A percentile compares a stretch with the other conserved stretches of the same genome.
phyloP scores from a whole-genome alignment of 1,284 basidiomycete species.

The Pseudozyma hubeiensis region DNA sequence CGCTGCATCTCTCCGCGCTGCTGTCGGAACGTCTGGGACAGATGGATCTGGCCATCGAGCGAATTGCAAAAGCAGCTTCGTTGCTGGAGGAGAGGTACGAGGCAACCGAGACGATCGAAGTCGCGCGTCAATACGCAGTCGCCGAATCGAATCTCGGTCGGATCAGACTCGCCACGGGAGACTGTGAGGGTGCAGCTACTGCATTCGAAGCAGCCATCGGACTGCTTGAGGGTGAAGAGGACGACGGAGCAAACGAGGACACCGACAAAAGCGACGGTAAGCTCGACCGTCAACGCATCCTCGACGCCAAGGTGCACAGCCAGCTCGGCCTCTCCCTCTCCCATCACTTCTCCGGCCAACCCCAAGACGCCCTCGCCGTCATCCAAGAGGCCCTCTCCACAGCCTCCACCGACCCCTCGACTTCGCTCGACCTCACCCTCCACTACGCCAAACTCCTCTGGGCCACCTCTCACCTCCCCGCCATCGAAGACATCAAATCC shows the following conservation, averaged over 20 bases:
- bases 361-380: conserved; percentile 9
- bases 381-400: conserved; percentile 20
- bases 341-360: conserved; percentile 16
- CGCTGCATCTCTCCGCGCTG: conserved; percentile 85
- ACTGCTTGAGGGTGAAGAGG: conserved; percentile 74
- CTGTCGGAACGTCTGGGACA: conserved; percentile 87
- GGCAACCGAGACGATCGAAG: conserved; percentile 79
- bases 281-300: background rate
- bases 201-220: conserved; percentile 81
- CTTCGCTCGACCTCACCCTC: conserved; percentile 13
- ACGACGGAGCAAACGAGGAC: conserved; percentile 65
- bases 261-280: conserved; percentile 68
- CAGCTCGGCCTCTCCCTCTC: conserved; percentile 38
- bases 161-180: conserved; percentile 75
- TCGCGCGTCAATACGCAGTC: conserved; percentile 83
- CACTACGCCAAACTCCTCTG: conserved; percentile 33
- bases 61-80: conserved; percentile 76
- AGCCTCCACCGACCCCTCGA: background rate
- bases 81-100: conserved; percentile 90
- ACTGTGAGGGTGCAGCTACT: conserved; percentile 76
- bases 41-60: conserved; percentile 74
- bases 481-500: conserved; percentile 24
- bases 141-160: conserved; percentile 87
- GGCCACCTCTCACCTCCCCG: conserved; percentile 1
- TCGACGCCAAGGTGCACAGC: conserved; percentile 15